Percentiles rank a stretch among this genome's conserved stretches.
phyloP scores from a whole-genome alignment of 192 early-diverging fungal species.

The Endogone sp. region DNA sequence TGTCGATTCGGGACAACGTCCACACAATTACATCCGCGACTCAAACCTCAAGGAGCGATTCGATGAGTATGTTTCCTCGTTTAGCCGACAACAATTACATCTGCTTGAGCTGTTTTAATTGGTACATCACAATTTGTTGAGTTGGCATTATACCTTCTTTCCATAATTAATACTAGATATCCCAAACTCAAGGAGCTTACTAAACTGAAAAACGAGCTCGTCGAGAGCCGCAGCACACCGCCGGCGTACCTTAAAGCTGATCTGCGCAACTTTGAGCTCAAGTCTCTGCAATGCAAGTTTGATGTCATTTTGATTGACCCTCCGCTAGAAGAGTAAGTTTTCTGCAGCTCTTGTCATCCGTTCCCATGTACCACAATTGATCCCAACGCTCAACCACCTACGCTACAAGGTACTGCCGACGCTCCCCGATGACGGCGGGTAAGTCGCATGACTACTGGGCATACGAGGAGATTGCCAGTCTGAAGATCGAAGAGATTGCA shows the following conservation, averaged over 20 bases:
- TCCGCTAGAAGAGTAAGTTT: constrained; percentile 45
- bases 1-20: constrained; percentile 43
- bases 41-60: constrained; percentile 42
- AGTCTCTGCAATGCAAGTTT: constrained; percentile 37
- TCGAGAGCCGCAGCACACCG: constrained; percentile 33
- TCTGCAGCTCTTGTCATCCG: constrained; percentile 1
- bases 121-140: too few relatives aligned
- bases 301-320: constrained; percentile 66
- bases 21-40: constrained; percentile 61
- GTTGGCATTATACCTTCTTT: too few relatives aligned
- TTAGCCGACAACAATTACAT: not conserved
- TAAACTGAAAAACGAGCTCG: constrained; percentile 37
- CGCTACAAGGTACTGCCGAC: constrained; percentile 14
- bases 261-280: constrained; percentile 45
- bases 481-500: constrained; percentile 52
- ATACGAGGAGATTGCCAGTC: constrained; percentile 46
- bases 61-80: constrained; percentile 33
- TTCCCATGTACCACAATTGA: not conserved
- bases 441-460: constrained; percentile 28
- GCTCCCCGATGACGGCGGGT: constrained; percentile 20
- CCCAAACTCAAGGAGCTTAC: constrained; percentile 51
- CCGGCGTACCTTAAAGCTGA: constrained; percentile 44
- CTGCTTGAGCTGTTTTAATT: not conserved
- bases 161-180: too few relatives aligned
- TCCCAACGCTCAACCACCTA: too few relatives aligned